Percentiles rank a stretch among this genome's conserved stretches.
These are phyloP conservation scores for Buxus sempervirens DNA, from an alignment of 164 flowering plant genomes.

Conservation along the genomic window DNA sequence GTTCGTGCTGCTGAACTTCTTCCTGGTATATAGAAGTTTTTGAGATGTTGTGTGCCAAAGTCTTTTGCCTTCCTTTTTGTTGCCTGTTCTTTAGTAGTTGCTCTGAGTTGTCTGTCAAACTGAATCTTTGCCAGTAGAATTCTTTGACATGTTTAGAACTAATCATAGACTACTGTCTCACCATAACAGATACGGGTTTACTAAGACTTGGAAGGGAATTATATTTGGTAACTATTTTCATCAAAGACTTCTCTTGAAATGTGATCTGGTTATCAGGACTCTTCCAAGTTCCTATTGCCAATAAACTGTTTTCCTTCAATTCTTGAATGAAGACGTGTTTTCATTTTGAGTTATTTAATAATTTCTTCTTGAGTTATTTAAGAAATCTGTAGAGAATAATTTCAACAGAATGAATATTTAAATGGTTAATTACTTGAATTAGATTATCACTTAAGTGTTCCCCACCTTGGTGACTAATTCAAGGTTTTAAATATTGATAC, in stretches of 20 bases:
- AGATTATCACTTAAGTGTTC: background rate
- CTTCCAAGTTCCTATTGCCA: background rate
- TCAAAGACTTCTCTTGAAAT: background rate
- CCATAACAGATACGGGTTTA: background rate
- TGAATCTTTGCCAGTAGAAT: background rate
- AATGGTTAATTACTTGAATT: background rate
- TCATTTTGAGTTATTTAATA: too few species aligned
- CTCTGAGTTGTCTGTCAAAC: constrained; percentile 3
- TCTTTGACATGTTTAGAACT: background rate
- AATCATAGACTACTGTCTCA: background rate
- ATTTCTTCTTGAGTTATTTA: too few species aligned
- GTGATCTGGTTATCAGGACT: background rate
- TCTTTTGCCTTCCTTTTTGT: background rate
- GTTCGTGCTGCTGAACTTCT: constrained; percentile 88
- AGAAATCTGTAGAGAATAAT: background rate
- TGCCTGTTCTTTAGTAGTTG: background rate
- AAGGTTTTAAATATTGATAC: background rate
- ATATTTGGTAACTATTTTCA: background rate
- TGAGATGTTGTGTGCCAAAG: background rate
- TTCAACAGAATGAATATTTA: background rate
- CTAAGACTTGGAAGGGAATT: background rate
- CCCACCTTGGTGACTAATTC: background rate
- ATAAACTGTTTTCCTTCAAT: background rate
- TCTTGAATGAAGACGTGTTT: background rate
- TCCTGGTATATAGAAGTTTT: constrained; percentile 57